phyloP scores from a whole-genome alignment of 345 rosid genomes.

The thale cress (Arabidopsis thaliana) region TAIR10.1 NC_003074.8:3764501-3765000 shows the following conservation, averaged over 20 bases:
- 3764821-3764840: background rate
- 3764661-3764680: conserved; percentile 75
- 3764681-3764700: conserved; percentile 85
- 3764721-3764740: conserved; percentile 67
- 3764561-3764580: conserved; percentile 89
- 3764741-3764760: conserved; percentile 85
- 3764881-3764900: conserved; percentile 18
- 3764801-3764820: conserved; percentile 33
- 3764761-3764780: conserved; percentile 85
- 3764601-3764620: conserved; percentile 26
- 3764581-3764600: conserved; percentile 54
- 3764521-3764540: conserved; percentile 67
- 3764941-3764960: conserved; percentile 90
- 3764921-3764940: conserved; percentile 80
- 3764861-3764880: background rate
- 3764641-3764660: conserved; percentile 13
- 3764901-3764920: conserved; percentile 6
- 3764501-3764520: conserved; percentile 66
- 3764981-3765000: conserved; percentile 66
- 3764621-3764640: conserved; percentile 18
- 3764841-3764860: background rate
- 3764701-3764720: conserved; percentile 94
- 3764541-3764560: conserved; percentile 96
- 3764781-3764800: conserved; percentile 45
- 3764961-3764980: conserved; percentile 85